Base-by-base conservation (phyloP, 1,139 yeast genomes). In the Kluyveromyces sp. region DNA sequence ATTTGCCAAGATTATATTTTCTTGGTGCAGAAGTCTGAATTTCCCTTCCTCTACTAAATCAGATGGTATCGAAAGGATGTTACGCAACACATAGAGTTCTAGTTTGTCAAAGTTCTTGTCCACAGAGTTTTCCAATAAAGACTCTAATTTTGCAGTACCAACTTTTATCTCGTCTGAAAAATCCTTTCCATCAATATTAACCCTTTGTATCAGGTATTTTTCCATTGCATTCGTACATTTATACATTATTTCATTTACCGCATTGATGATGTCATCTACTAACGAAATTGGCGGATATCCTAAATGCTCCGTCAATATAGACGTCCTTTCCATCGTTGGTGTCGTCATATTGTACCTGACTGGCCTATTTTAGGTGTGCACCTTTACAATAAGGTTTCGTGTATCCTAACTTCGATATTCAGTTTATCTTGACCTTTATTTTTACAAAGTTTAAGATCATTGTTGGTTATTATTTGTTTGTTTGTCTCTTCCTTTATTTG, bases 221-320 rank as follows among this genome's bases (percentile, higher is more conserved):
- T 88, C 95, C 69, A 89, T 75, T 2, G 89, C 95, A 45, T 77
- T 78, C 0, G 92, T 83, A 57, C 96, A 86, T 56, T 83, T 82
- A 66, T 86, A 86, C 77, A 89, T 76, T 34, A 88, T 78, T 48
- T 81, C 89, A 58, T 90, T 89, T 28, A 87, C 95, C 1, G 90
- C 87, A 64, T 89, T 89, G 58, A 90, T 87, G 25, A 90, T 83
- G 59, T 89, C 96, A 60, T 90, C 97, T 5, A 90, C 77, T 28
- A 89, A 69, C 1, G 92, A 79, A n/a, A 89, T 74, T 0, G 97
- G 96, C 6, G 95, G 87, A 59, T 78, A 87, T 32, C 88, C 96
- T 41, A 90, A 69, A 61, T 88, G 96, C 63, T 89, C 97, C 0
- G 96, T 86, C 47, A 90, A 70, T 34, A 85, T 65, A 39, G 81